Evolutionary conservation across 2,329 filamentous ascomycete genomes (phyloP).

Genomic region (Pleurostoma richardsiae): DNA sequence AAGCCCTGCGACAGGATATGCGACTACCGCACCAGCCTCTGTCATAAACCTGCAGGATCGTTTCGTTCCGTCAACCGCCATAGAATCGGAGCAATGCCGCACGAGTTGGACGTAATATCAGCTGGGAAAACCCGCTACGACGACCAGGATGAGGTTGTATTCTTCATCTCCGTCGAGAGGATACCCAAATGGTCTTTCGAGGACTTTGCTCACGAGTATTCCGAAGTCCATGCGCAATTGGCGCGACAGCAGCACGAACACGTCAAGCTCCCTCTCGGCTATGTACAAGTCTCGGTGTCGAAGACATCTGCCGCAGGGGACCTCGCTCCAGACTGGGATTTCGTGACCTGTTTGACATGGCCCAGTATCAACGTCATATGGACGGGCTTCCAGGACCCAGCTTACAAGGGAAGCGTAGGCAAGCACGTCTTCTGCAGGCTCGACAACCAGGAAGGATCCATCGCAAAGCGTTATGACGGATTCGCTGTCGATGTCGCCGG

Average conservation of each 20-base stretch:
- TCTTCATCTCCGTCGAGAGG: slow-evolving; percentile 1
- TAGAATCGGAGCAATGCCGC: too few relatives aligned
- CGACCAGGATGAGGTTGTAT: neutral
- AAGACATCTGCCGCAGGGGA: neutral
- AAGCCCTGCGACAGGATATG: too few relatives aligned
- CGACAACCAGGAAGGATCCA: neutral
- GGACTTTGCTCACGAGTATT: slow-evolving; percentile 2
- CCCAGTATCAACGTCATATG: neutral
- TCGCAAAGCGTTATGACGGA: too few relatives aligned
- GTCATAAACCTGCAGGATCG: too few relatives aligned
- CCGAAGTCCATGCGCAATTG: neutral
- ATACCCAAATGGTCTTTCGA: neutral
- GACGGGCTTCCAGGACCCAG: slow-evolving; percentile 2
- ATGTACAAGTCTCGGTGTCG: neutral
- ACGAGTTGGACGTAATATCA: too few relatives aligned
- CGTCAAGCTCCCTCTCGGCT: slow-evolving; percentile 1
- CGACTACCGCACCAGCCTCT: too few relatives aligned
- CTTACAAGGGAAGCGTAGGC: neutral
- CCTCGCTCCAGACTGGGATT: slow-evolving; percentile 1
- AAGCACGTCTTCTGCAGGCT: slow-evolving; percentile 2
- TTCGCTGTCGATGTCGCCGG: too few relatives aligned
- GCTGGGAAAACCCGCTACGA: neutral
- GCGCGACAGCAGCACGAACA: slow-evolving; percentile 1
- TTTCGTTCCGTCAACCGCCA: too few relatives aligned
- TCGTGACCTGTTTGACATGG: slow-evolving; percentile 1